Conservation (phyloP, 2,329 filamentous ascomycete species). For the Botrytis elliptica region DNA sequence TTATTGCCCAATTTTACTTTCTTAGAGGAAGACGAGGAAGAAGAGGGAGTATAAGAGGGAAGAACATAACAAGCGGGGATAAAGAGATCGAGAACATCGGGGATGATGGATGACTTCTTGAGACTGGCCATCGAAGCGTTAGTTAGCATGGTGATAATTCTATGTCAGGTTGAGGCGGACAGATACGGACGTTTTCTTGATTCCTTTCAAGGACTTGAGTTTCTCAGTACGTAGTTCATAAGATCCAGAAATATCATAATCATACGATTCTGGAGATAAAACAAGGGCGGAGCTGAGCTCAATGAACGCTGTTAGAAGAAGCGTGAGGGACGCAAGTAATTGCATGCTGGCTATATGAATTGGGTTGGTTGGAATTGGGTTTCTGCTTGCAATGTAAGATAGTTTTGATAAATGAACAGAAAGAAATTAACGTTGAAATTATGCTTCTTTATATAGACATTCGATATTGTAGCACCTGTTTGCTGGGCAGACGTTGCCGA, state of each 20-base stretch:
- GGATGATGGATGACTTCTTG: slow-evolving; percentile 8
- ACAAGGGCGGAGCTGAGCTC: background rate
- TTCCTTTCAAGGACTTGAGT: background rate
- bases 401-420: background rate
- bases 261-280: background rate
- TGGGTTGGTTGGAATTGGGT: background rate
- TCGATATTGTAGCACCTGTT: background rate
- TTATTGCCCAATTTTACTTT: slow-evolving; percentile 34
- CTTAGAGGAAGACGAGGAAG: slow-evolving; percentile 1
- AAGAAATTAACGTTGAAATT: background rate
- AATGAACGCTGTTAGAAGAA: background rate
- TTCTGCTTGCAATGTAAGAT: background rate
- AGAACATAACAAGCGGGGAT: slow-evolving; percentile 5
- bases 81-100: slow-evolving; percentile 9
- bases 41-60: background rate
- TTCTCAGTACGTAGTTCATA: background rate
- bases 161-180: background rate
- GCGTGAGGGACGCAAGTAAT: background rate
- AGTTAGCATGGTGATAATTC: background rate
- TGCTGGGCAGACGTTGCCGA: slow-evolving; percentile 7
- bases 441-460: background rate
- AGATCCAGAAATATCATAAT: background rate
- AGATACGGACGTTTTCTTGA: background rate
- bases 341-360: background rate
- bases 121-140: background rate